Conservation (phyloP, 2,329 filamentous ascomycete species). For the Calonectria pseudoturangicola region DNA sequence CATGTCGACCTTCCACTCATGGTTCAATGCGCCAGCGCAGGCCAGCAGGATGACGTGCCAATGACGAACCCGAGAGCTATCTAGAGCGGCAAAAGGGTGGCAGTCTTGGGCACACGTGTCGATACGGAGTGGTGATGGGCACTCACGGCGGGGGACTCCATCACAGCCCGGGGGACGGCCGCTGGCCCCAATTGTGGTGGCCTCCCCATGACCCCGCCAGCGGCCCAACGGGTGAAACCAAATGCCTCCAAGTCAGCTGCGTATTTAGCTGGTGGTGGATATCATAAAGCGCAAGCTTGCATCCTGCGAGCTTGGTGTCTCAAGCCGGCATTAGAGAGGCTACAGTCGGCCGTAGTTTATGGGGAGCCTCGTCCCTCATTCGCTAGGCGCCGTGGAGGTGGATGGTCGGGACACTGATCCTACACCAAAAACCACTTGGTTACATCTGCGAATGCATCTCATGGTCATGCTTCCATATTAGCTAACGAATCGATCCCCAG, state of each 20-base stretch:
- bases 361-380: slow-evolving; percentile 40
- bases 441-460: slow-evolving; percentile 43
- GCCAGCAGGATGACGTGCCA: slow-evolving; percentile 45
- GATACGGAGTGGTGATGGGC: slow-evolving; percentile 36
- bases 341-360: slow-evolving; percentile 38
- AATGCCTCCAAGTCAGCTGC: slow-evolving; percentile 42
- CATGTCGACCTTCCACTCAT: slow-evolving; percentile 32
- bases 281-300: slow-evolving; percentile 51
- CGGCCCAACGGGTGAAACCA: slow-evolving; percentile 41
- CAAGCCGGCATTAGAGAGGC: slow-evolving; percentile 38
- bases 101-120: slow-evolving; percentile 49
- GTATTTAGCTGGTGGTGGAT: slow-evolving; percentile 30
- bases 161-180: slow-evolving; percentile 40
- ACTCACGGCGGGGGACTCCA: slow-evolving; percentile 35
- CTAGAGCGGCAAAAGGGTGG: slow-evolving; percentile 36
- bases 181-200: slow-evolving; percentile 37
- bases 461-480: slow-evolving; percentile 48
- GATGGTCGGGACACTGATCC: slow-evolving; percentile 36
- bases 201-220: slow-evolving; percentile 44
- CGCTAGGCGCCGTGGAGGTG: slow-evolving; percentile 39
- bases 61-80: slow-evolving; percentile 45
- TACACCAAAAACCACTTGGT: slow-evolving; percentile 38
- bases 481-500: slow-evolving; percentile 39
- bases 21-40: slow-evolving; percentile 36
- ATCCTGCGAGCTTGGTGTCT: slow-evolving; percentile 47